These are phyloP conservation scores for Funneliformis geosporum DNA, from an alignment of 192 early-diverging fungal species.

Conservation along the genomic window DNA sequence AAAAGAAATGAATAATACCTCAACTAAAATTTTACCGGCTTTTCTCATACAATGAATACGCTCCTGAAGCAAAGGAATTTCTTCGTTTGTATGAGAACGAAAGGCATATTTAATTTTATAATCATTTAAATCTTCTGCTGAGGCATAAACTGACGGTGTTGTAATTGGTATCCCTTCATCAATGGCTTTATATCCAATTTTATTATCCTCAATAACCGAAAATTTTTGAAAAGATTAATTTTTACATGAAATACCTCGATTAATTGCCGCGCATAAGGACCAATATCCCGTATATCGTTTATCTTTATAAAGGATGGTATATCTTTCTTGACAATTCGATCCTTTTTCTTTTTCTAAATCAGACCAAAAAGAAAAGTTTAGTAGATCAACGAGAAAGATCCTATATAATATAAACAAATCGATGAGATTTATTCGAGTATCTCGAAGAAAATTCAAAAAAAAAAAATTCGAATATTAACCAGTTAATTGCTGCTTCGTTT, in stretches of 20 bases:
- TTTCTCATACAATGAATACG: slow-evolving; percentile 64
- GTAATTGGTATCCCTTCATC: slow-evolving; percentile 64
- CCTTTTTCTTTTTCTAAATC: slow-evolving; percentile 53
- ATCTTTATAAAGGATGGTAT: slow-evolving; percentile 60
- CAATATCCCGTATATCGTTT: slow-evolving; percentile 75
- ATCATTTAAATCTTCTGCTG: slow-evolving; percentile 36
- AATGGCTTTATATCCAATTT: slow-evolving; percentile 40
- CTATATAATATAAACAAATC: slow-evolving; percentile 33
- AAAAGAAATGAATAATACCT: slow-evolving; percentile 36
- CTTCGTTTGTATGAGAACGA: slow-evolving; percentile 60
- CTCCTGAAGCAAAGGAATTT: slow-evolving; percentile 62
- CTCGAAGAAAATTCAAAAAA: background rate
- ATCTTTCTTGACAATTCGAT: slow-evolving; percentile 49
- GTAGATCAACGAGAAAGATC: slow-evolving; percentile 81
- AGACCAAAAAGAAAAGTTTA: slow-evolving; percentile 89
- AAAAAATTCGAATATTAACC: slow-evolving; percentile 32
- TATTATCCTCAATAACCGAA: no score
- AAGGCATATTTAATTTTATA: slow-evolving; percentile 60
- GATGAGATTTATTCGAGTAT: background rate
- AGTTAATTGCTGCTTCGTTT: slow-evolving; percentile 59
- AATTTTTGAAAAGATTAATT: no score
- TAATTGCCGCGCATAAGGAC: slow-evolving; percentile 77
- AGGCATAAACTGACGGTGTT: slow-evolving; percentile 53
- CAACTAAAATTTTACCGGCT: slow-evolving; percentile 66
- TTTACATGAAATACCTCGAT: slow-evolving; percentile 51